These are phyloP conservation scores for Guyanaporus albipodus DNA, from an alignment of 768 basidiomycete species.

Conservation along the genomic window DNA sequence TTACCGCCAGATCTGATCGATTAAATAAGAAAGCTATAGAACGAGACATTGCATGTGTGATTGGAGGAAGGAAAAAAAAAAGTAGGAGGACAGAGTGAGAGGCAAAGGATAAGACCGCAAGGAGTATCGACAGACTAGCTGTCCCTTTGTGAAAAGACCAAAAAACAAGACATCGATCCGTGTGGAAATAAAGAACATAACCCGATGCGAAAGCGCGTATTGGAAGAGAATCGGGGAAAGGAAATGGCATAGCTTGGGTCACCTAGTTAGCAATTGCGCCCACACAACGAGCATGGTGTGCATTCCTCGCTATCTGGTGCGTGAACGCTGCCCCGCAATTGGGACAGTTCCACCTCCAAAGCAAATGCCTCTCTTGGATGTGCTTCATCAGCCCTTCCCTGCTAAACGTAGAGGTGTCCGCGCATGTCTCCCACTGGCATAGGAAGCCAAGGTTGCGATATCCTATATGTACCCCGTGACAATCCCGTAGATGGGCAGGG, in stretches of 20 bases:
- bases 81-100: background rate
- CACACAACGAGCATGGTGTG: slow-evolving; percentile 15
- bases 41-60: background rate
- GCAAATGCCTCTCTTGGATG: slow-evolving; percentile 24
- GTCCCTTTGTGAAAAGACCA: background rate
- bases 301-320: slow-evolving; percentile 14
- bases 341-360: slow-evolving; percentile 25
- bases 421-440: slow-evolving; percentile 26
- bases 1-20: background rate
- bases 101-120: background rate
- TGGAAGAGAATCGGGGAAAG: background rate
- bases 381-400: slow-evolving; percentile 23
- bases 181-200: background rate
- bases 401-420: slow-evolving; percentile 14
- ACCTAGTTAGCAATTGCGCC: background rate
- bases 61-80: background rate
- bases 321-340: slow-evolving; percentile 20
- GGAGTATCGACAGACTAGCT: slow-evolving; percentile 11
- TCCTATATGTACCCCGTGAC: slow-evolving; percentile 17
- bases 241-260: background rate
- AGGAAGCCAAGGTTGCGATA: slow-evolving; percentile 7
- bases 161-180: background rate
- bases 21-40: background rate
- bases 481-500: slow-evolving; percentile 16
- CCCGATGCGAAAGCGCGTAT: background rate